These are phyloP conservation scores for Alternaria longipes DNA, from an alignment of 2,329 filamentous ascomycete species.

Conservation along the genomic window DNA sequence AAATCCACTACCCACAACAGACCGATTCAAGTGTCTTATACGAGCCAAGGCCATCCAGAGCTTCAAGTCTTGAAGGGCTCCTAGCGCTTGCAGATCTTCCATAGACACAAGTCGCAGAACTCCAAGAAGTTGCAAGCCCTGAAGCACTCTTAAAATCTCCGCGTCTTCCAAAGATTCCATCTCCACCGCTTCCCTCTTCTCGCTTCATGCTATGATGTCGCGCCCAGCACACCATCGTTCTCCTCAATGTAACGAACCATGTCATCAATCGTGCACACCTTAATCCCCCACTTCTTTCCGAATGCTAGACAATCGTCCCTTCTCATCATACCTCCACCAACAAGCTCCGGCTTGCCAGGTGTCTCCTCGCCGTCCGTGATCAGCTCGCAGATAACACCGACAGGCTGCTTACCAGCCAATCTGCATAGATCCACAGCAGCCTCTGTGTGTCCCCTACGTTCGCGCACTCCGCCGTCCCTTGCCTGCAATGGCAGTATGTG, in stretches of 20 bases:
- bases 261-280: constrained; percentile 95
- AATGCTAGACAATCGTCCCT: constrained; percentile 88
- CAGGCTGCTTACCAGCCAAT: constrained; percentile 76
- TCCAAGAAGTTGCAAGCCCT: background rate
- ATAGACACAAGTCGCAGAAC: background rate
- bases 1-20: background rate
- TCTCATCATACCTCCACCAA: constrained; percentile 86
- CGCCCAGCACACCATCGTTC: constrained; percentile 64
- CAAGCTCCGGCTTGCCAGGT: constrained; percentile 70
- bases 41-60: background rate
- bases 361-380: constrained; percentile 85
- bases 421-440: constrained; percentile 90
- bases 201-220: constrained; percentile 16
- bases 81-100: background rate
- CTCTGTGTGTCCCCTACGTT: constrained; percentile 88
- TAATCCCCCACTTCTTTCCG: constrained; percentile 86
- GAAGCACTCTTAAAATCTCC: background rate
- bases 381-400: constrained; percentile 88
- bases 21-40: background rate
- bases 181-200: constrained; percentile 14
- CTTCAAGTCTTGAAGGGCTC: background rate
- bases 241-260: constrained; percentile 81
- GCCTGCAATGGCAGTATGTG: constrained; percentile 90
- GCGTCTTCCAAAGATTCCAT: background rate
- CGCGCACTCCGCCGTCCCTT: constrained; percentile 79